Base-by-base conservation (phyloP, 2,329 filamentous ascomycete genomes). In the Neofusicoccum ribis region DNA sequence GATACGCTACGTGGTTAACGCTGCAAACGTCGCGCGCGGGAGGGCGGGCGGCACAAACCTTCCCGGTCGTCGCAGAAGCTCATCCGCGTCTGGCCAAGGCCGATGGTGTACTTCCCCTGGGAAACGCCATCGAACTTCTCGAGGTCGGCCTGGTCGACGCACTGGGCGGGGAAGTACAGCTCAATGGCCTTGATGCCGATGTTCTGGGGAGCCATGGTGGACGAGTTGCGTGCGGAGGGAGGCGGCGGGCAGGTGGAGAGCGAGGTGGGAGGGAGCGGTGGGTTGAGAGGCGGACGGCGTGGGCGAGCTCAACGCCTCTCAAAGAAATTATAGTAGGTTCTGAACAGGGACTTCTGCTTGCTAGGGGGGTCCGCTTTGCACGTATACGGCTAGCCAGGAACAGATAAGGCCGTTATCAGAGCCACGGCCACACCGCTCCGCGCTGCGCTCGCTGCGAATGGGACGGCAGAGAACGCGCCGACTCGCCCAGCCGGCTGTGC, bases 101-200 rank as follows among this genome's bases (percentile, higher is more conserved):
- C 82, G 76, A 84, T 84, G 61, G 82, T 84, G 77, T 84, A 84
- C 71, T 84, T 84, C 71, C 82, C 82, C 67, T 75, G 71, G 66
- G 76, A 77, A 67, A 84, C 81, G 75, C 82, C 82, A 81, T 84
- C 82, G 77, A 83, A 84, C 76, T 83, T 83, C 74, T 84, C 82
- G 67, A 84, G 81, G 71, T 84, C 82, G 68, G 79, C 71, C 74
- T 84, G 82, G 73, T 84, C 82, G 69, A 84, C 82, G 71, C 82
- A 84, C 82, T 84, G 82, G 77, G 78, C 82, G 67, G 82, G 82
- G 70, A 84, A 82, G 78, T 84, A 84, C 61, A 84, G 77, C 79
- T 84, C 82, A 73, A 84, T 81, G 78, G 80, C 82, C 74, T 83
- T 84, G 78, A 84, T 84, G 69, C 82, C 82, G 67, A 84, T 79